Conservation (phyloP, 345 rosid genomes). For the Erucastrum elatum region DNA sequence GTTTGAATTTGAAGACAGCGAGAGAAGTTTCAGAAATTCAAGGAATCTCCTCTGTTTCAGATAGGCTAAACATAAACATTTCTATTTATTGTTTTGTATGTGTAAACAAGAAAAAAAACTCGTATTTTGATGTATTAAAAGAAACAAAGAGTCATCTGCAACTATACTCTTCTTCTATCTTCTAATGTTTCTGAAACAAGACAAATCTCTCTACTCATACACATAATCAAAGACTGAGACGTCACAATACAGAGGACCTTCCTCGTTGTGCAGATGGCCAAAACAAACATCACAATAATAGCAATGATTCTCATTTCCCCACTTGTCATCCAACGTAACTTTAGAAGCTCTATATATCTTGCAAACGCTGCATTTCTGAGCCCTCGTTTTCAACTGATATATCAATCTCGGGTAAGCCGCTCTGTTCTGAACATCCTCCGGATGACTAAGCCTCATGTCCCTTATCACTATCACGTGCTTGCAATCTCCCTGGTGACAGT, state of each 20-base stretch:
- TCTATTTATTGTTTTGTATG: neutral
- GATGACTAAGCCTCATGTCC: conserved; percentile 83
- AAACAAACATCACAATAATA: conserved; percentile 77
- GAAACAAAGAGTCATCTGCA: neutral
- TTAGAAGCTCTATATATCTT: conserved; percentile 59
- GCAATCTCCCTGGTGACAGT: conserved; percentile 96
- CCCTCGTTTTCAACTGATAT: conserved; percentile 50
- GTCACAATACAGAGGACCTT: conserved; percentile 39
- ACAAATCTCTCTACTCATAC: conserved; percentile 33
- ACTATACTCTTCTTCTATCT: neutral
- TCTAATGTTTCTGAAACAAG: neutral
- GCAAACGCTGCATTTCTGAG: conserved; percentile 69
- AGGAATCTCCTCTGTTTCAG: conserved; percentile 26
- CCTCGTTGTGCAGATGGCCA: conserved; percentile 55
- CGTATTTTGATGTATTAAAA: neutral
- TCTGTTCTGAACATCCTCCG: conserved; percentile 65
- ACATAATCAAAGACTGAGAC: conserved; percentile 62
- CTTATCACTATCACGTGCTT: conserved; percentile 76
- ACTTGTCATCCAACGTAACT: conserved; percentile 62
- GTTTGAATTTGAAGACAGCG: too few species aligned
- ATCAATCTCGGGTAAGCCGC: conserved; percentile 64
- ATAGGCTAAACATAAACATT: neutral
- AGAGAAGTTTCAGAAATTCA: conserved; percentile 30
- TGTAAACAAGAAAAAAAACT: neutral
- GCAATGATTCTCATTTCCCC: conserved; percentile 74